Evolutionary conservation across 169 alveolate species (phyloP).

Genomic region (Plasmodium blacklocki): DNA sequence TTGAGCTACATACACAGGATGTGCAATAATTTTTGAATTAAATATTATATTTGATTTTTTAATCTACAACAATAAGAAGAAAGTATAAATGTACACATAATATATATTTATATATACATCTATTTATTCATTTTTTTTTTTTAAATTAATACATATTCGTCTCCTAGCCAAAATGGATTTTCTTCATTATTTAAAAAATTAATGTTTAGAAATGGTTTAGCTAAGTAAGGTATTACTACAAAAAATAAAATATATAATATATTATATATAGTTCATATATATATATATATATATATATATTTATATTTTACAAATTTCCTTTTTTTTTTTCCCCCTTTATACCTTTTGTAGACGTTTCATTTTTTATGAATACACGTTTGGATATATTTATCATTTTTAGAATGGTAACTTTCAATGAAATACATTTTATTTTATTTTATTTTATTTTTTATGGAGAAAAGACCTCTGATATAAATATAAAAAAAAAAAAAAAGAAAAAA

Average conservation of each 20-base stretch:
- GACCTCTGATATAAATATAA: neutral
- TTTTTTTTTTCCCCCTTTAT: neutral
- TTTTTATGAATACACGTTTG: conserved; percentile 7
- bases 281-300: neutral
- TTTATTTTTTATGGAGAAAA: neutral
- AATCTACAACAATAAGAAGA: conserved; percentile 44
- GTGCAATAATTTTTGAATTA: conserved; percentile 83
- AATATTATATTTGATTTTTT: conserved; percentile 77
- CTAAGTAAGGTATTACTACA: conserved; percentile 80
- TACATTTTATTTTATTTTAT: too few species aligned
- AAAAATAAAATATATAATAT: neutral
- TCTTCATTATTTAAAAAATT: conserved; percentile 69
- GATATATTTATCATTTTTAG: conserved; percentile 15
- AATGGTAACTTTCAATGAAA: neutral
- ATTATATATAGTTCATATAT: neutral
- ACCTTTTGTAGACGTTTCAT: conserved; percentile 22
- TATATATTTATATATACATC: neutral
- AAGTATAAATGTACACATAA: neutral
- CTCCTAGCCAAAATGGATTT: conserved; percentile 79
- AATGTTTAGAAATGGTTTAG: conserved; percentile 84
- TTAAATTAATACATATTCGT: conserved; percentile 75
- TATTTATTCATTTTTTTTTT: neutral
- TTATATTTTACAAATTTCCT: neutral
- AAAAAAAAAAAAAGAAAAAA: neutral
- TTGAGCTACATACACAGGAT: conserved; percentile 90